phyloP scores from a whole-genome alignment of 2,329 filamentous ascomycete genomes.

The Iodosphaeria phyllophila region DNA sequence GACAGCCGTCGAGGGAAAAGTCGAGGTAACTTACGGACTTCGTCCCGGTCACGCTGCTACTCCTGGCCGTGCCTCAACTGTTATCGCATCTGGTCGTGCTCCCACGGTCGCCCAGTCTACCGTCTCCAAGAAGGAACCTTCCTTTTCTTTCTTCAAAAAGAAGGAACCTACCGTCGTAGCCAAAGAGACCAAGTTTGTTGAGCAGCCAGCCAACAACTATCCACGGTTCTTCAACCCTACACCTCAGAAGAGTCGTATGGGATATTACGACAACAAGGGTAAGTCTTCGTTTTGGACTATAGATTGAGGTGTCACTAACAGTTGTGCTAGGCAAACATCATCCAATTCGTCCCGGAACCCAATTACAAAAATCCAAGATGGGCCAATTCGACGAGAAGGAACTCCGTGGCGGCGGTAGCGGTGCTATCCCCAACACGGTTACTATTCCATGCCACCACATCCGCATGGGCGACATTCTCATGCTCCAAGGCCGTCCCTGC shows the following conservation, averaged over 20 bases:
- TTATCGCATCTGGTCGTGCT: too few species aligned
- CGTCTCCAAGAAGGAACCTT: too few species aligned
- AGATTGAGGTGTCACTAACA: background rate
- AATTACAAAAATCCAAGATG: too few species aligned
- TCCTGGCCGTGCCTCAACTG: too few species aligned
- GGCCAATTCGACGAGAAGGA: too few species aligned
- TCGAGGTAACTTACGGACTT: too few species aligned
- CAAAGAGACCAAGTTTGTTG: conserved; percentile 40
- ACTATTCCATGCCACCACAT: conserved; percentile 99
- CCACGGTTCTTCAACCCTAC: conserved; percentile 20
- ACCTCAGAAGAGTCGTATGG: conserved; percentile 35
- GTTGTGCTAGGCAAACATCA: conserved; percentile 31
- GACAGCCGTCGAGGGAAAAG: conserved; percentile 1
- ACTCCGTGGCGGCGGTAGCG: too few species aligned
- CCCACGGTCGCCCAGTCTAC: too few species aligned
- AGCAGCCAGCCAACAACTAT: conserved; percentile 47
- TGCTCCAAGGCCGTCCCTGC: conserved; percentile 97
- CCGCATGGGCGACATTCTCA: conserved; percentile 94
- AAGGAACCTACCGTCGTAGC: too few species aligned
- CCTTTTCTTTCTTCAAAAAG: too few species aligned
- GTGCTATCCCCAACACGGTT: conserved; percentile 56
- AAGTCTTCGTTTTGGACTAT: conserved; percentile 11
- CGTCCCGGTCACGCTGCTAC: too few species aligned
- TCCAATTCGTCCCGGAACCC: conserved; percentile 34
- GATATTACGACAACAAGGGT: conserved; percentile 47